phyloP scores from a whole-genome alignment of 345 rosid genomes.

The Salix purpurea region DNA sequence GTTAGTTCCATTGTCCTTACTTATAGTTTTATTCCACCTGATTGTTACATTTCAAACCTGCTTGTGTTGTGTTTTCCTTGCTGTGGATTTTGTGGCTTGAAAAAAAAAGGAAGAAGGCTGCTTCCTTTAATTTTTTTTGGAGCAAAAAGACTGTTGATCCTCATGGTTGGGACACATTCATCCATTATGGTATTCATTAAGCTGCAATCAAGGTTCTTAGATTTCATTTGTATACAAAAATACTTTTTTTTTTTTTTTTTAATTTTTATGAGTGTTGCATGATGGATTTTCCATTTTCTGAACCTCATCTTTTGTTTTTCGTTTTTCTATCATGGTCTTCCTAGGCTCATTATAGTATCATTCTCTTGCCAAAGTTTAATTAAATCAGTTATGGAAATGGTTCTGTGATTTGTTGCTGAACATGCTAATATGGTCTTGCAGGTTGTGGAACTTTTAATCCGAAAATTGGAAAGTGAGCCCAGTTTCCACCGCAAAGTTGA shows the following conservation, averaged over 20 bases:
- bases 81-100: too few relatives aligned
- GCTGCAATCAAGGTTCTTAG: neutral
- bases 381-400: neutral
- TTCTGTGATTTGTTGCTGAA: neutral
- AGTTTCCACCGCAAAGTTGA: conserved; percentile 81
- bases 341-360: neutral
- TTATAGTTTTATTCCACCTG: neutral
- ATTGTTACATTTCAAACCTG: too few relatives aligned
- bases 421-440: conserved; percentile 24
- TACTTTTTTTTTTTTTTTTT: too few relatives aligned
- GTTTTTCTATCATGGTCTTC: neutral
- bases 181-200: neutral
- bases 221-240: neutral
- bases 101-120: too few relatives aligned
- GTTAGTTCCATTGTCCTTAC: neutral
- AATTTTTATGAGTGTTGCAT: neutral
- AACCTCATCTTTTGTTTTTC: neutral
- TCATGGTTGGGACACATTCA: neutral
- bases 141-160: neutral
- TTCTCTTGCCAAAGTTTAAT: neutral
- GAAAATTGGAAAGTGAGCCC: conserved; percentile 81
- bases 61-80: too few relatives aligned
- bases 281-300: neutral
- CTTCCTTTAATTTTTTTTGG: too few relatives aligned
- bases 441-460: conserved; percentile 91